Conservation (phyloP, 225 moss, liverwort and hornwort genomes). For the Pleurozium schreberi region DNA sequence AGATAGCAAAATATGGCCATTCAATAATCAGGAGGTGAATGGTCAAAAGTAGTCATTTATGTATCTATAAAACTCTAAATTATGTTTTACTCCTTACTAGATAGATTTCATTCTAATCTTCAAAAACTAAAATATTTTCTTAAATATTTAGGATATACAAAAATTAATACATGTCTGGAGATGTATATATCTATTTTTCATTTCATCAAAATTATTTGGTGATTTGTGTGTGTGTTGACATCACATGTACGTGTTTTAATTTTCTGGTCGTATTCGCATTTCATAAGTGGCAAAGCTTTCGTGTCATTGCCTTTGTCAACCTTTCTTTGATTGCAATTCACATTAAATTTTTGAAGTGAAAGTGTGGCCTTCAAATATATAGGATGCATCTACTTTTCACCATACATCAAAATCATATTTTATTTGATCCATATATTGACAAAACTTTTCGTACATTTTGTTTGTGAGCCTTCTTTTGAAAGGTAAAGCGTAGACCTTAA, state of each 20-base stretch:
- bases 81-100: accelerated
- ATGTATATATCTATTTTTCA: not conserved
- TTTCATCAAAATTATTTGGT: not conserved
- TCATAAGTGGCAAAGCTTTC: accelerated
- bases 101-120: too few relatives aligned
- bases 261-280: too few relatives aligned
- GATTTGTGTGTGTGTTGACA: not conserved
- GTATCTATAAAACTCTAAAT: too few relatives aligned
- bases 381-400: accelerated
- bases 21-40: not conserved
- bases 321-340: accelerated
- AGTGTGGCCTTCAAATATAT: accelerated
- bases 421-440: not conserved
- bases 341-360: not conserved
- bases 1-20: too few relatives aligned
- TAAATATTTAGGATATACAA: not conserved
- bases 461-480: not conserved
- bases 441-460: not conserved
- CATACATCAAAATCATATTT: not conserved
- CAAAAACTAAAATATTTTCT: not conserved
- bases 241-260: not conserved
- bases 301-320: not conserved
- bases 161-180: too few relatives aligned
- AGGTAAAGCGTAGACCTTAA: not conserved
- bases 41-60: too few relatives aligned